Evolutionary conservation across 805 yeast genomes (phyloP), one percentile per base, ranked within the genome.

Genomic region (Priceomyces fermenticarens): DNA sequence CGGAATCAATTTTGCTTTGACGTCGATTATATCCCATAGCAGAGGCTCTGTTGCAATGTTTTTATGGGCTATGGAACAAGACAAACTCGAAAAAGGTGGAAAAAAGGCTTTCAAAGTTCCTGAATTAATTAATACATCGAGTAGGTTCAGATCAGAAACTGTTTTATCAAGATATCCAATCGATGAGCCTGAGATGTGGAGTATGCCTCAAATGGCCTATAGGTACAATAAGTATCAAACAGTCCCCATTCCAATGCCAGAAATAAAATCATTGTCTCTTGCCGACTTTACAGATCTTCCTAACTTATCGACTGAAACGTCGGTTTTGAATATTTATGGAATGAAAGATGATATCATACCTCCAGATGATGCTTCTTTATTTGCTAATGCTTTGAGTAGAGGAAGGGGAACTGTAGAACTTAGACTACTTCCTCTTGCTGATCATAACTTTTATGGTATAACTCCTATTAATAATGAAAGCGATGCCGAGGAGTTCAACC

Each of bases 41-140:
- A 70, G 97, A 43, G 97, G 96, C 8, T 72, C 78, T 3, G 74
- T 85, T 20, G 82, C 90, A 4, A 79, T 82, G 81, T 81, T 87
- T 52, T 65, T 76, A 41, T 90, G 90, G 85, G 83, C 83, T 3
- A 44, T 77, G 27, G 42, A 60, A 30, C 77, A 76, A 42, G 72
- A 74, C 44, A 32, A 47, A 10, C 62, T 67, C 17, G 41, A 61
- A 10, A 61, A 60, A 2, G 41, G 51, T 30, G 62, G 55, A 3
- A 52, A 59, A 8, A 41, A 65, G 3, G 47, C 55, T 6, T 60
- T 66, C 9, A 52, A 67, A n/a, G 78, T 85, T 2, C 89, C 90
- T 1, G 73, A 73, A 42, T 54, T 90, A 49, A 66, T 88, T 52
- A 87, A 87, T 49, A 80, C 88, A 57, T 76, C 88, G 1, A 85